phyloP scores from a whole-genome alignment of 2,329 filamentous ascomycete species.

The Colletotrichum lindemuthianum region DNA sequence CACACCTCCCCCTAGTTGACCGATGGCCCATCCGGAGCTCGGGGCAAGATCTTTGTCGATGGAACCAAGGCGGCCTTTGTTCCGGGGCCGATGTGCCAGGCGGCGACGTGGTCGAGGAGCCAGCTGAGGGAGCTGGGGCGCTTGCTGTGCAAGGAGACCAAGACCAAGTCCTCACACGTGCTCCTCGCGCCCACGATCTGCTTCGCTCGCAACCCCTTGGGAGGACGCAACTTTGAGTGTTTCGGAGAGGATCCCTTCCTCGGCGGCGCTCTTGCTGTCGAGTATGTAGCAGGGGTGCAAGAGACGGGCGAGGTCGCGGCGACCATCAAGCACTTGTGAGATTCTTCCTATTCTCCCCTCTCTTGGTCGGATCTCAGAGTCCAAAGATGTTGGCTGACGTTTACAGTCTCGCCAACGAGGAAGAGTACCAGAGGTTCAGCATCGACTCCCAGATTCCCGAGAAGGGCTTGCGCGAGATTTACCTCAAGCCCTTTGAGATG shows the following conservation, averaged over 20 bases:
- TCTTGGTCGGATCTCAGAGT: neutral
- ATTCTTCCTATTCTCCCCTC: conserved; percentile 2
- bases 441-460: neutral
- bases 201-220: conserved; percentile 69
- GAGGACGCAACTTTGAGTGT: conserved; percentile 72
- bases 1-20: neutral
- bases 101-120: conserved; percentile 70
- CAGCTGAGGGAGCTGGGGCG: conserved; percentile 65
- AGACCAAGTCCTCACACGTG: conserved; percentile 63
- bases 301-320: conserved; percentile 4
- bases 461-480: conserved; percentile 38
- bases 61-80: conserved; percentile 22
- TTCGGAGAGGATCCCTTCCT: conserved; percentile 63
- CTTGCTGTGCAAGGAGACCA: conserved; percentile 30
- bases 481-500: conserved; percentile 49
- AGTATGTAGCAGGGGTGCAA: conserved; percentile 43
- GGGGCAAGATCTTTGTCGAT: conserved; percentile 13
- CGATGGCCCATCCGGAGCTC: conserved; percentile 19
- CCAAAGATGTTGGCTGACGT: conserved; percentile 1
- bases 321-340: conserved; percentile 30
- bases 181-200: conserved; percentile 71
- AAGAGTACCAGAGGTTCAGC: too few species aligned
- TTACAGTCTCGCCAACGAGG: neutral
- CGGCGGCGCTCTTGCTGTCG: conserved; percentile 51
- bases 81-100: conserved; percentile 47